These are phyloP conservation scores for Lachnellula subtilissima DNA, from an alignment of 2,329 filamentous ascomycete genomes.

Conservation along the genomic window DNA sequence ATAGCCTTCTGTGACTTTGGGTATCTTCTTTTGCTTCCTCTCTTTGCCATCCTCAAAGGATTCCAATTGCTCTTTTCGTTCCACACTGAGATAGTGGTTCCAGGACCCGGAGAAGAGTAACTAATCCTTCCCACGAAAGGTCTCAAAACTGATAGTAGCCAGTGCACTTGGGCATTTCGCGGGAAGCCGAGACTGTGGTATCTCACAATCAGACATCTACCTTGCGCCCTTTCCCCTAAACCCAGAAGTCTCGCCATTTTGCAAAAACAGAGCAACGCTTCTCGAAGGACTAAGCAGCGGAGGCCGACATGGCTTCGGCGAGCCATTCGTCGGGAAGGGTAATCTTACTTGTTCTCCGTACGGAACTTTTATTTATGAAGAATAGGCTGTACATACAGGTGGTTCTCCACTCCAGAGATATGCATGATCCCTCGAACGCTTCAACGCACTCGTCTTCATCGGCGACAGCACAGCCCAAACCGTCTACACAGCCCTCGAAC, in stretches of 20 bases:
- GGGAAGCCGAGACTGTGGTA: constrained; percentile 22
- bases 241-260: constrained; percentile 19
- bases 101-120: constrained; percentile 16
- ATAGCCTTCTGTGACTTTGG: neutral
- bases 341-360: too few species aligned
- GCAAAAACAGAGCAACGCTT: constrained; percentile 29
- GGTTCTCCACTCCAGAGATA: constrained; percentile 38
- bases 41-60: neutral
- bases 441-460: constrained; percentile 38
- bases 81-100: neutral
- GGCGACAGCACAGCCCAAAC: constrained; percentile 37
- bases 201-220: constrained; percentile 20
- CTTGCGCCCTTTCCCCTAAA: constrained; percentile 12
- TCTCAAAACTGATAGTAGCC: neutral
- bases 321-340: constrained; percentile 32
- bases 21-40: neutral
- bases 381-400: constrained; percentile 38
- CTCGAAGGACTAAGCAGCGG: constrained; percentile 39
- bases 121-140: neutral
- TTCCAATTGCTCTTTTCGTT: neutral
- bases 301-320: constrained; percentile 37
- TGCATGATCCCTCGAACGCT: constrained; percentile 40
- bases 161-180: constrained; percentile 20
- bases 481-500: constrained; percentile 41
- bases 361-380: neutral